Evolutionary conservation across 2,329 filamentous ascomycete genomes (phyloP).

Genomic region (Cladosporium halotolerans): DNA sequence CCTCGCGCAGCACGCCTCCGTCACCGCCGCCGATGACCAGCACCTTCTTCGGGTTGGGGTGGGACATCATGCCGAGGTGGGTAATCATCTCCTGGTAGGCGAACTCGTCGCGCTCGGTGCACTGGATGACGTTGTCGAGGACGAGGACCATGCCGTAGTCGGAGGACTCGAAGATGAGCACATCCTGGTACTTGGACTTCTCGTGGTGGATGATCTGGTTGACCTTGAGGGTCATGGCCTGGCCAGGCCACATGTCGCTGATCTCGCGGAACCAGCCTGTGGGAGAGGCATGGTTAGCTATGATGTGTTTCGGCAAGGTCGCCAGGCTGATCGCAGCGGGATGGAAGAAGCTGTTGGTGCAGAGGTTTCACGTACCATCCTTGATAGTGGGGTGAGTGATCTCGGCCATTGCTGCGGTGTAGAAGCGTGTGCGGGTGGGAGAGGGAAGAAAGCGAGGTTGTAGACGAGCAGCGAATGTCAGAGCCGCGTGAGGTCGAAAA

Average conservation of each 20-base stretch:
- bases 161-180: constrained; percentile 97
- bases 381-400: constrained; percentile 72
- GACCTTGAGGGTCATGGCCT: constrained; percentile 97
- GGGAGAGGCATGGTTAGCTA: constrained; percentile 15
- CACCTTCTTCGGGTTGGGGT: constrained; percentile 97
- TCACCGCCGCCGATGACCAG: constrained; percentile 97
- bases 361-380: constrained; percentile 42
- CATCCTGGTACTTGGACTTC: constrained; percentile 98
- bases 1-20: constrained; percentile 93
- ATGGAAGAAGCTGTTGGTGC: not conserved
- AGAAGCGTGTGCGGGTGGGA: not conserved
- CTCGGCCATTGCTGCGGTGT: constrained; percentile 51
- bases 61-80: constrained; percentile 95
- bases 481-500: not conserved
- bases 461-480: not conserved
- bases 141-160: constrained; percentile 95
- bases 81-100: constrained; percentile 99
- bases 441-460: not conserved
- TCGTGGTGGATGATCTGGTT: constrained; percentile 98
- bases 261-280: constrained; percentile 99
- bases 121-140: constrained; percentile 98
- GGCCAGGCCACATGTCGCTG: constrained; percentile 97
- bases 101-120: constrained; percentile 98
- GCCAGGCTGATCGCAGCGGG: not conserved
- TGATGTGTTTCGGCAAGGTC: not conserved